Evolutionary conservation across 2,329 filamentous ascomycete genomes (phyloP), one percentile per base, ranked within the genome.

Genomic region (Lachnellula subtilissima): DNA sequence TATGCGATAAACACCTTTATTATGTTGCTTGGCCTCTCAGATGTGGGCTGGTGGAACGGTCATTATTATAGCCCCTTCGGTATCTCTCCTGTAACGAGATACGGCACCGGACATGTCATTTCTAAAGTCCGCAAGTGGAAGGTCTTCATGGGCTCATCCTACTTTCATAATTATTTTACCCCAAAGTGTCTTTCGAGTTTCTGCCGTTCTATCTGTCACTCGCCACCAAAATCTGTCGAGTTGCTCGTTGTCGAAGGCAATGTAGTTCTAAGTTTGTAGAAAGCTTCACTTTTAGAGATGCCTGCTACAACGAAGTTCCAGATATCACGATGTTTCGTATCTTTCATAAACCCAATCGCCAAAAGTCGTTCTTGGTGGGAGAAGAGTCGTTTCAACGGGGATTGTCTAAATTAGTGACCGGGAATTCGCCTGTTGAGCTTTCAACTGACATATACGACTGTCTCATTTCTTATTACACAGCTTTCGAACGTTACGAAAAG

Each of bases 1-100:
- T 58, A 58, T 5, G 52, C 48, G n/a, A 52, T 28, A 15, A 58
- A 58, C 32, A 58, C 53, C 15, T 58, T 58, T 14, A 23, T 58
- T 3, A 50, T 58, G 3, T 53, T 51, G 22, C 56, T 58, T n/a
- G 48, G 56, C 7, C 7, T 32, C 7, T 32, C 28, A 9, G 8
- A 32, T 32, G 8, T 32, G 28, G 7, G 28, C 8, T 7, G 25
- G 25, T n/a, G n/a, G n/a, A n/a, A n/a, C n/a, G 8, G 7, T 32
- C 1, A 11, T 9, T 0, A 32, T 32, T 9, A 9, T 9, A 32
- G 7, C 7, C 8, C 28, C 8, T 8, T 9, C 3, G 28, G 28
- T 32, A 9, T 9, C 7, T 32, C 28, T 9, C 28, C 28, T 7
- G 28, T 32, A 9, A 32, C 8, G 28, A 32, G 28, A 32, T 32